A percentile compares a stretch with the other conserved stretches of the same genome.
Conservation (phyloP, 2,329 filamentous ascomycete species). For the Calonectria henricotiae region DNA sequence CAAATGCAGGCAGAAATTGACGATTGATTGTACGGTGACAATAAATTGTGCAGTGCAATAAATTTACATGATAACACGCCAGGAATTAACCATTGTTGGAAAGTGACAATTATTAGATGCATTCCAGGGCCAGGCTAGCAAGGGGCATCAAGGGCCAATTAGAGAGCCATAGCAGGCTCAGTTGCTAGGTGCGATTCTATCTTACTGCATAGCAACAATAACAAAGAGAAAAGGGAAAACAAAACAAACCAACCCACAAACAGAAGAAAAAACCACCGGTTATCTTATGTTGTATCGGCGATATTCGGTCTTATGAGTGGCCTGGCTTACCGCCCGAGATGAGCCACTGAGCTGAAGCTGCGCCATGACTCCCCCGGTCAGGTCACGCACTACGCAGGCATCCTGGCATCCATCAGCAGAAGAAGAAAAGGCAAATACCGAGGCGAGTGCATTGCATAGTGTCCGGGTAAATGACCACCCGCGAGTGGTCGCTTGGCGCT, state of each 20-base stretch:
- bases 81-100: background rate
- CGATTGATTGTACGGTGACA: slow-evolving; percentile 54
- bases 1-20: slow-evolving; percentile 69
- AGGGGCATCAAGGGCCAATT: background rate
- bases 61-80: background rate
- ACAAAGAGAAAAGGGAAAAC: too few species aligned
- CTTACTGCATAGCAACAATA: background rate
- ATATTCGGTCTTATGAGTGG: slow-evolving; percentile 26
- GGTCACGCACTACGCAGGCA: slow-evolving; percentile 6
- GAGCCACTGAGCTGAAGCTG: slow-evolving; percentile 22
- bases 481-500: slow-evolving; percentile 12
- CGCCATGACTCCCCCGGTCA: slow-evolving; percentile 27
- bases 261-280: background rate
- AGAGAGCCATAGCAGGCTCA: background rate
- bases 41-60: background rate
- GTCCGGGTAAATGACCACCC: slow-evolving; percentile 1
- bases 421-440: slow-evolving; percentile 11
- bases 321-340: slow-evolving; percentile 22
- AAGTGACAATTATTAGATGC: background rate
- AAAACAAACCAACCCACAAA: background rate
- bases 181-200: background rate
- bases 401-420: slow-evolving; percentile 13
- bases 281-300: slow-evolving; percentile 15
- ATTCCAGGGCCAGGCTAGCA: background rate
- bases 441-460: background rate